These are phyloP conservation scores for Aureobasidium sp. DNA, from an alignment of 2,329 filamentous ascomycete species.

Conservation along the genomic window DNA sequence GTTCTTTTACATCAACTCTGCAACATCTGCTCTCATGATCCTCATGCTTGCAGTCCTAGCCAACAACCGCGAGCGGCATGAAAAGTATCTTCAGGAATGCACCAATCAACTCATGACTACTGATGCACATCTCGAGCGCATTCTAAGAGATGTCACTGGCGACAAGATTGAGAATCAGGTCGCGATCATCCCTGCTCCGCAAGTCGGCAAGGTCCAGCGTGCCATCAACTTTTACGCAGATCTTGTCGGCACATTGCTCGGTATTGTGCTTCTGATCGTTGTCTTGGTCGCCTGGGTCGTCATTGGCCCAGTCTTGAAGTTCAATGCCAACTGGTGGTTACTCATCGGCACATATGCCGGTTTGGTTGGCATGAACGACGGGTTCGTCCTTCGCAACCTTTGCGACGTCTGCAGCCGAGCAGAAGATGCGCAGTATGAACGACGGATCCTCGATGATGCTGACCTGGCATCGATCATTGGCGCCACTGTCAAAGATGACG, in stretches of 20 bases:
- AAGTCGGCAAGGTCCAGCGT: background rate
- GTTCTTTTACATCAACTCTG: conserved; percentile 1
- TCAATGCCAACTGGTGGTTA: background rate
- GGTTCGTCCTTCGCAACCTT: background rate
- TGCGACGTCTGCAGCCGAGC: background rate
- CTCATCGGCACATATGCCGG: background rate
- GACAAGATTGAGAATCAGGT: background rate
- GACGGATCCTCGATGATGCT: background rate
- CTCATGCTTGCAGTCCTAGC: background rate
- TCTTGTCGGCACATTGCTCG: background rate
- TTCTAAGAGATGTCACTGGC: background rate
- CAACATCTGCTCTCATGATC: background rate
- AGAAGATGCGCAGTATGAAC: background rate
- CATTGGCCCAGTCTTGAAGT: background rate
- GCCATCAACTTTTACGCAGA: background rate
- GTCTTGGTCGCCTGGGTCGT: background rate
- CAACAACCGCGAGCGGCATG: background rate
- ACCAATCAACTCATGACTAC: background rate
- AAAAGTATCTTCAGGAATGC: background rate
- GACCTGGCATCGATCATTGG: background rate
- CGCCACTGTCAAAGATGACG: background rate
- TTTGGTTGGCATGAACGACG: conserved; percentile 1
- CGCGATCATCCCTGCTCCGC: background rate
- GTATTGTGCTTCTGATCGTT: background rate
- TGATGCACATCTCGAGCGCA: background rate